Percentiles rank a stretch among this genome's conserved stretches.
Evolutionary conservation across 148 eudicot genomes (phyloP).

Genomic region (Silene latifolia): DNA sequence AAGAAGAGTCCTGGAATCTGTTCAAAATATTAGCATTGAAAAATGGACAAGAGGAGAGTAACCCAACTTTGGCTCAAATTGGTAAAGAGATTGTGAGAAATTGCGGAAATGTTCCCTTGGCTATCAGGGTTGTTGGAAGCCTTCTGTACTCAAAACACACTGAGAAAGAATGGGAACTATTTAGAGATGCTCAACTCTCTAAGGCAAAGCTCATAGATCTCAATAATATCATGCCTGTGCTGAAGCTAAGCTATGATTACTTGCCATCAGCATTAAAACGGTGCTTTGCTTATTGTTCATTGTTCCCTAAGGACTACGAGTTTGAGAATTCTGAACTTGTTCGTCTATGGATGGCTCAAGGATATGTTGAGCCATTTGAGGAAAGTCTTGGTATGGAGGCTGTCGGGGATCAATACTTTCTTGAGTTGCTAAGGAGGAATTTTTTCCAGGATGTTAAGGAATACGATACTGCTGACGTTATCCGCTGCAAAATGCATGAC

Average conservation of each 20-base stretch:
- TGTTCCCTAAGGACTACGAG: slow-evolving; percentile 7
- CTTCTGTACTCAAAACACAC: too few relatives aligned
- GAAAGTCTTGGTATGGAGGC: background rate
- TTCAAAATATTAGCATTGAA: too few relatives aligned
- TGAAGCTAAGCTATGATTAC: slow-evolving; percentile 18
- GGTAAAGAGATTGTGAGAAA: too few relatives aligned
- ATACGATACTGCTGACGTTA: too few relatives aligned
- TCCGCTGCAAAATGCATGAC: slow-evolving; percentile 20
- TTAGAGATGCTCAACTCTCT: background rate
- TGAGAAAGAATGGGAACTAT: slow-evolving; percentile 8
- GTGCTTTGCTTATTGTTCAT: slow-evolving; percentile 26
- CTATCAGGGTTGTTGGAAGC: too few relatives aligned
- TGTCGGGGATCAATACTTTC: slow-evolving; percentile 5
- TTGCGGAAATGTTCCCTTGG: too few relatives aligned
- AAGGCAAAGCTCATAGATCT: background rate
- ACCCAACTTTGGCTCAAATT: too few relatives aligned
- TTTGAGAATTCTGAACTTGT: slow-evolving; percentile 7
- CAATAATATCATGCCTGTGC: background rate
- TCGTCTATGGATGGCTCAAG: slow-evolving; percentile 24
- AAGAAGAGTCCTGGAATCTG: too few relatives aligned
- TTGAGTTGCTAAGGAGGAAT: slow-evolving; percentile 5
- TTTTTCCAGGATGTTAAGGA: background rate
- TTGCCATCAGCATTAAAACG: background rate
- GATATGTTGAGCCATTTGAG: slow-evolving; percentile 1
- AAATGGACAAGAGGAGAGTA: too few relatives aligned